These are phyloP conservation scores for Tylopilus sp. DNA, from an alignment of 768 basidiomycete species.

Conservation along the genomic window DNA sequence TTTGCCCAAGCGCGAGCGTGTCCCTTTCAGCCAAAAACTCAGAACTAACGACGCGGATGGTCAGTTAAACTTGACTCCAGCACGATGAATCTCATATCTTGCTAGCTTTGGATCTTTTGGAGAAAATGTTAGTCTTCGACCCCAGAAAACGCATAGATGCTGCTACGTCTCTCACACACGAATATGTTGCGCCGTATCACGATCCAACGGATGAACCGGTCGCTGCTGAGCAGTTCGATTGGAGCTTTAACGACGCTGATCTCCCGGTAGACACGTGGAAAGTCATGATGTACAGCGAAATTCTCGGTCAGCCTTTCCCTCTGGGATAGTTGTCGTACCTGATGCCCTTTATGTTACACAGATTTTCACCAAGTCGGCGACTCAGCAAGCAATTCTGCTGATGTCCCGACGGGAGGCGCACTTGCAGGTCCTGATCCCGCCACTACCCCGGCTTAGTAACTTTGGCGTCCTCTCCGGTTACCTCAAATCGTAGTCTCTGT, in stretches of 20 bases:
- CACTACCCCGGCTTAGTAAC: conserved; percentile 15
- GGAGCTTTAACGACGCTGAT: conserved; percentile 99
- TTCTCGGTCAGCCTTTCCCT: conserved; percentile 64
- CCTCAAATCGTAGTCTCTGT: not conserved
- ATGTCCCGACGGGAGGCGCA: conserved; percentile 59
- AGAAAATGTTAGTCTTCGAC: conserved; percentile 99
- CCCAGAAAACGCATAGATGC: conserved; percentile 97
- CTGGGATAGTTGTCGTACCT: not conserved
- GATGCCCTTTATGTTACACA: conserved; percentile 24
- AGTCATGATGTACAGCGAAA: conserved; percentile 99
- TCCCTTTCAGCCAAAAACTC: conserved; percentile 94
- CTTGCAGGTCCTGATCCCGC: conserved; percentile 52
- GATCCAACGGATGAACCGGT: conserved; percentile 97
- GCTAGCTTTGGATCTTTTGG: conserved; percentile 88
- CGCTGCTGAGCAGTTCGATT: conserved; percentile 93
- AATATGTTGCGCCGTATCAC: conserved; percentile 96
- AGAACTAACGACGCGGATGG: conserved; percentile 83
- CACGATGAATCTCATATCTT: conserved; percentile 1
- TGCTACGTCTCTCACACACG: conserved; percentile 82
- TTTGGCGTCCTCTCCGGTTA: not conserved
- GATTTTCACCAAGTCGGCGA: conserved; percentile 83
- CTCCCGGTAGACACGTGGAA: conserved; percentile 99
- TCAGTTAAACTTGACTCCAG: conserved; percentile 31
- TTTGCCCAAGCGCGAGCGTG: conserved; percentile 91
- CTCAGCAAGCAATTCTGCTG: conserved; percentile 34